Percentiles rank a stretch among this genome's conserved stretches.
Evolutionary conservation across 2,329 filamentous ascomycete species (phyloP).

Genomic region (Allantophomopsis cytisporea): DNA sequence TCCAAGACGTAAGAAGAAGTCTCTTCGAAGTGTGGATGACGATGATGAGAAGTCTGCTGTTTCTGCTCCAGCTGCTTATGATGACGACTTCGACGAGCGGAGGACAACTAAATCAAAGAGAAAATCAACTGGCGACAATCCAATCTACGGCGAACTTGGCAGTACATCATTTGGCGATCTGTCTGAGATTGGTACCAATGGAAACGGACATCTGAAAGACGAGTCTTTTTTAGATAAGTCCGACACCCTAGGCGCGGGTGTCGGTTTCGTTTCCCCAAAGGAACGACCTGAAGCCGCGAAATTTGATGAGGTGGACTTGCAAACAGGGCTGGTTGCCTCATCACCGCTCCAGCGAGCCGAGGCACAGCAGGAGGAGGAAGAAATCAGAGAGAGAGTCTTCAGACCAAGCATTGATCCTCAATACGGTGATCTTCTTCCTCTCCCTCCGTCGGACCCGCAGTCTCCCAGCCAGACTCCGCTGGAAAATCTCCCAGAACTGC

Average conservation of each 20-base stretch:
- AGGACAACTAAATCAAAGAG: conserved; percentile 16
- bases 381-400: conserved; percentile 41
- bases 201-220: conserved; percentile 18
- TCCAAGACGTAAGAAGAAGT: too few species aligned
- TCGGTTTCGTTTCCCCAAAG: conserved; percentile 31
- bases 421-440: conserved; percentile 48
- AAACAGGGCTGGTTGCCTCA: neutral
- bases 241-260: conserved; percentile 58
- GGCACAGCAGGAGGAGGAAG: conserved; percentile 19
- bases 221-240: conserved; percentile 62
- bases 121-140: conserved; percentile 13
- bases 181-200: conserved; percentile 2
- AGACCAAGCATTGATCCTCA: conserved; percentile 54
- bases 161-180: neutral
- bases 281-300: conserved; percentile 17
- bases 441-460: conserved; percentile 45
- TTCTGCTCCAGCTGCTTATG: too few species aligned
- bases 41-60: too few species aligned
- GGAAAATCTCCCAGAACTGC: conserved; percentile 35
- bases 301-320: too few species aligned
- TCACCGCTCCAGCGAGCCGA: conserved; percentile 1
- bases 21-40: too few species aligned
- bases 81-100: too few species aligned
- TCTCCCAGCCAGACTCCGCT: conserved; percentile 25
- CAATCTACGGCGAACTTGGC: conserved; percentile 8